phyloP scores from a whole-genome alignment of 768 basidiomycete genomes.

The Phanerochaete carnosa region DNA sequence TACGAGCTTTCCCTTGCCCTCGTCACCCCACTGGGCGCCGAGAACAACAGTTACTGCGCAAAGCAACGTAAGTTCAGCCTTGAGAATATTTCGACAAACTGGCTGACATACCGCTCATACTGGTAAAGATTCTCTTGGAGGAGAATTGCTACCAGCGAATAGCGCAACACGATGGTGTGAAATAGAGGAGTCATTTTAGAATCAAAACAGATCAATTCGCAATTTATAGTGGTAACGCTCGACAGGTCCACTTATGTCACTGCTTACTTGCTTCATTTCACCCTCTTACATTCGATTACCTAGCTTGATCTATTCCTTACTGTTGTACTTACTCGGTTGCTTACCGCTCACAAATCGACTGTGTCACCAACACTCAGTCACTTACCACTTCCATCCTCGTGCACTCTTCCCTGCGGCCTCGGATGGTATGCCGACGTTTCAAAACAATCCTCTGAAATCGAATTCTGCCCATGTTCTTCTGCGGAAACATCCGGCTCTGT shows the following conservation, averaged over 20 bases:
- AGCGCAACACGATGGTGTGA: not conserved
- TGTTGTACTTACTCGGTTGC: not conserved
- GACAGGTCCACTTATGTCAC: not conserved
- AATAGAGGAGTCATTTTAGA: slow-evolving; percentile 4
- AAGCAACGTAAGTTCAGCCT: not conserved
- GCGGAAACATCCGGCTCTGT: slow-evolving; percentile 63
- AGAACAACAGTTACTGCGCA: slow-evolving; percentile 69
- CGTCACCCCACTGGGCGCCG: slow-evolving; percentile 90
- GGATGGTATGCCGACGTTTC: slow-evolving; percentile 47
- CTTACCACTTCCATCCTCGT: not conserved
- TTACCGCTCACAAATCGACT: not conserved
- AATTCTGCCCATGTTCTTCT: slow-evolving; percentile 41
- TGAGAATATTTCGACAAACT: not conserved
- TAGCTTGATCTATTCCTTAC: not conserved
- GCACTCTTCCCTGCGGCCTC: not conserved
- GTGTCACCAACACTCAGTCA: not conserved
- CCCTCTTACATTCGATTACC: not conserved
- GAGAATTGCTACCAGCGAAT: not conserved
- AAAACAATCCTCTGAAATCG: slow-evolving; percentile 42
- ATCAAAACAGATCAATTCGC: not conserved
- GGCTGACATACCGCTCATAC: slow-evolving; percentile 12
- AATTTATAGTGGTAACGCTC: not conserved
- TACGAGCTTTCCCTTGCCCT: slow-evolving; percentile 94
- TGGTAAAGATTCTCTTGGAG: not conserved
- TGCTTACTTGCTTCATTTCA: not conserved